Conservation (phyloP, 1,139 yeast species). For the Kodamaea sp. region DNA sequence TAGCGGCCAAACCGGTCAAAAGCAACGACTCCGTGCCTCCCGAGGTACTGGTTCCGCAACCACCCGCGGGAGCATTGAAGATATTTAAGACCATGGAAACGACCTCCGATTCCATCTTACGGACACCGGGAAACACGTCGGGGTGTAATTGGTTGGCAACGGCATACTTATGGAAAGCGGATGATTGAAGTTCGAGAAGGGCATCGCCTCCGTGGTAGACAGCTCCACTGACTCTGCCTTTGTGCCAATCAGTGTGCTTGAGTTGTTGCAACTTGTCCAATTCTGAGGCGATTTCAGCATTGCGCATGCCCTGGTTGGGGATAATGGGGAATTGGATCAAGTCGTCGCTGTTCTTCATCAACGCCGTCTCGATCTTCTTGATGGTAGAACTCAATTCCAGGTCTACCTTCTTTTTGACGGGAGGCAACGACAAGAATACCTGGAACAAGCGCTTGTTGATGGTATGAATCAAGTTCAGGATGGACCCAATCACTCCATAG, state of each 20-base stretch:
- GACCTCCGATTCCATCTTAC: conserved; percentile 95
- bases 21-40: conserved; percentile 97
- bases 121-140: conserved; percentile 93
- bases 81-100: conserved; percentile 85
- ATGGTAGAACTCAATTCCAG: conserved; percentile 55
- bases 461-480: conserved; percentile 13
- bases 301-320: conserved; percentile 59
- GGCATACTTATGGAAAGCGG: conserved; percentile 73
- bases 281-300: conserved; percentile 44
- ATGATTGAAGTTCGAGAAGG: conserved; percentile 67
- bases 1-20: conserved; percentile 83
- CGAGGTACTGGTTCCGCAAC: conserved; percentile 88
- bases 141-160: conserved; percentile 96
- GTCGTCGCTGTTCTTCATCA: conserved; percentile 53
- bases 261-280: conserved; percentile 50
- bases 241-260: conserved; percentile 76
- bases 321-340: conserved; percentile 51
- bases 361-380: conserved; percentile 49
- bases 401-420: conserved; percentile 57
- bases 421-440: conserved; percentile 51
- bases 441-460: conserved; percentile 27
- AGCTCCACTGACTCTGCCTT: conserved; percentile 90
- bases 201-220: conserved; percentile 93
- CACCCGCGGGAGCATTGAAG: conserved; percentile 72
- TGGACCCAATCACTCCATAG: conserved; percentile 39